These are phyloP conservation scores for Mimosa pudica DNA, from an alignment of 306 rosid species.

Conservation along the genomic window DNA sequence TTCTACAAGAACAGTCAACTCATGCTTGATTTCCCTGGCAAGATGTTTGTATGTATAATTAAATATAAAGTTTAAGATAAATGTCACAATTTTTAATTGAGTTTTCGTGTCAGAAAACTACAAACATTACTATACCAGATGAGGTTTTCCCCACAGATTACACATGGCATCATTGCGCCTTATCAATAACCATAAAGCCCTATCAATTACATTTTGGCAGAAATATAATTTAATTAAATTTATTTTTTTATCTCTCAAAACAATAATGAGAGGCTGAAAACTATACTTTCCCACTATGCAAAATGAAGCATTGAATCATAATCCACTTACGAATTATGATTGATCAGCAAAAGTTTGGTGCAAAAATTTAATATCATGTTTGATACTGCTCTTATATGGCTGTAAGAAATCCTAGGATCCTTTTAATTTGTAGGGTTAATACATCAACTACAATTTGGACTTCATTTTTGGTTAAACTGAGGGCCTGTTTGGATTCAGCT, in stretches of 20 bases:
- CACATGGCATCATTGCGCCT: too few relatives aligned
- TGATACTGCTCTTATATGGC: conserved; percentile 5
- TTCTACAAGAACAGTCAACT: not conserved
- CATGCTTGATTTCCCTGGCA: not conserved
- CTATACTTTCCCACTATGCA: not conserved
- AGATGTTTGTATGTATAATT: not conserved
- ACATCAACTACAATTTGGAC: not conserved
- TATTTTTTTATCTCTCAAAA: not conserved
- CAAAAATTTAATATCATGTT: conserved; percentile 10
- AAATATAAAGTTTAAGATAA: not conserved
- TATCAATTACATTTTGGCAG: not conserved
- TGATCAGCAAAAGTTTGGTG: conserved; percentile 13
- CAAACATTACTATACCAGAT: too few relatives aligned
- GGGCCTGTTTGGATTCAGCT: too few relatives aligned
- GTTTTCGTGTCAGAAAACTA: not conserved
- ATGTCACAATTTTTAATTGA: not conserved
- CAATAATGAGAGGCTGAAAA: not conserved
- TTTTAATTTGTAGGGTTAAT: conserved; percentile 4
- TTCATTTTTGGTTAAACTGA: conserved; percentile 20
- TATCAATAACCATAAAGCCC: too few relatives aligned
- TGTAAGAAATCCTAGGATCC: conserved; percentile 6
- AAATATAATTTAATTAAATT: not conserved
- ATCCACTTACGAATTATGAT: conserved; percentile 15
- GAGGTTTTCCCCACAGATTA: too few relatives aligned
- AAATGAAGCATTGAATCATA: not conserved